phyloP scores from a whole-genome alignment of 2,329 filamentous ascomycete genomes.

The Penicillium sp. region DNA sequence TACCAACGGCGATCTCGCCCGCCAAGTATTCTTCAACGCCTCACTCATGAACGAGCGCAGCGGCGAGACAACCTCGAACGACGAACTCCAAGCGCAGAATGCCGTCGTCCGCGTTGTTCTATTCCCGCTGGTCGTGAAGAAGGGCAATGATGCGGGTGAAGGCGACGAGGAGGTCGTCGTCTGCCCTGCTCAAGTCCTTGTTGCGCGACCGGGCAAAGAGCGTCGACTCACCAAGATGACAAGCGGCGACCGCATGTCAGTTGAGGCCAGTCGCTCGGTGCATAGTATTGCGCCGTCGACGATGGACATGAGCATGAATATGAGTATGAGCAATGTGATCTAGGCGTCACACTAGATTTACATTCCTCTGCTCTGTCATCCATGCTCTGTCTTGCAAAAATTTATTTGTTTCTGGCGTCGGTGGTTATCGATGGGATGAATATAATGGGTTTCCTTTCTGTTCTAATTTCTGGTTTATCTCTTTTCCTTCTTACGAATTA shows the following conservation, averaged over 20 bases:
- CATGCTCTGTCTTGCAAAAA: background rate
- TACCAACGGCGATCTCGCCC: constrained; percentile 83
- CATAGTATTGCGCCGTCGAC: constrained; percentile 49
- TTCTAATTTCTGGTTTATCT: constrained; percentile 11
- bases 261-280: constrained; percentile 44
- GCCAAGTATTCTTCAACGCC: constrained; percentile 90
- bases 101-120: constrained; percentile 88
- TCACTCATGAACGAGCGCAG: constrained; percentile 93
- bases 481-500: constrained; percentile 20
- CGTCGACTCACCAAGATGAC: constrained; percentile 44
- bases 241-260: constrained; percentile 50
- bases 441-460: constrained; percentile 9
- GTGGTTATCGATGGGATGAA: constrained; percentile 2
- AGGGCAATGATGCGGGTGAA: constrained; percentile 83
- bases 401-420: background rate
- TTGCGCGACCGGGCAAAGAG: constrained; percentile 61
- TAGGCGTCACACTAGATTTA: constrained; percentile 47
- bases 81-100: constrained; percentile 76
- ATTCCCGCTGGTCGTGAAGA: constrained; percentile 95
- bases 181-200: constrained; percentile 89
- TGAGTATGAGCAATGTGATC: constrained; percentile 50
- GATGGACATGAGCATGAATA: constrained; percentile 37
- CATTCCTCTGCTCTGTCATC: constrained; percentile 14
- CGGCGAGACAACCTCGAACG: constrained; percentile 71
- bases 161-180: constrained; percentile 96